Conservation (phyloP, 345 rosid species). For the Eucalyptus marginata region DNA sequence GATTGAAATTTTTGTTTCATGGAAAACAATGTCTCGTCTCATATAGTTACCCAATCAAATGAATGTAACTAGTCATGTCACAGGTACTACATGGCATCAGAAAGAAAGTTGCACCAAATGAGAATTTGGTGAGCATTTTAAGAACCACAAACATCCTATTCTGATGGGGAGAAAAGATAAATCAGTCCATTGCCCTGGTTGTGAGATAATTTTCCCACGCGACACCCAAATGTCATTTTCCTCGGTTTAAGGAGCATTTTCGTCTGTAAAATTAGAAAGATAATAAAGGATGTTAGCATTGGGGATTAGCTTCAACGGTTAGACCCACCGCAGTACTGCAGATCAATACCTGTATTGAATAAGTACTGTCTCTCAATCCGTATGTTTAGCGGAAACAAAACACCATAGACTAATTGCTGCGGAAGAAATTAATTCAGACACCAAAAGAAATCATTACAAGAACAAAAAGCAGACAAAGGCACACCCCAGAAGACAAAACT, state of each 20-base stretch:
- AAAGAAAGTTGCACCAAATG: not conserved
- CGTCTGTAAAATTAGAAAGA: not conserved
- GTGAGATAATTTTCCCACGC: too few species aligned
- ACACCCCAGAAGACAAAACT: not conserved
- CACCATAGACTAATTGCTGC: not conserved
- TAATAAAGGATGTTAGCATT: not conserved
- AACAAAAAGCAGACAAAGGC: not conserved
- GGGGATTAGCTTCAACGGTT: not conserved
- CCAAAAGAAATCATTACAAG: not conserved
- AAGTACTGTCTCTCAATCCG: not conserved
- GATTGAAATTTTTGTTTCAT: not conserved
- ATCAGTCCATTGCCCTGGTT: not conserved
- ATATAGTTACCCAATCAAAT: not conserved
- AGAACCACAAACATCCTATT: not conserved
- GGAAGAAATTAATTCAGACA: not conserved
- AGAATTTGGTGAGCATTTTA: not conserved
- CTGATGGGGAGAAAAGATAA: not conserved
- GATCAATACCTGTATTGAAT: not conserved
- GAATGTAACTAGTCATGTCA: not conserved
- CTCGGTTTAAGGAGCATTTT: not conserved
- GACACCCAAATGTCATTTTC: not conserved
- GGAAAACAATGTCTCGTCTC: not conserved
- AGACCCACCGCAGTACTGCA: not conserved
- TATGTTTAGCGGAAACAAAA: not conserved
- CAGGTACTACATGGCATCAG: not conserved